phyloP scores from a whole-genome alignment of 1,139 yeast genomes.

The Geotrichum europaeum region DNA sequence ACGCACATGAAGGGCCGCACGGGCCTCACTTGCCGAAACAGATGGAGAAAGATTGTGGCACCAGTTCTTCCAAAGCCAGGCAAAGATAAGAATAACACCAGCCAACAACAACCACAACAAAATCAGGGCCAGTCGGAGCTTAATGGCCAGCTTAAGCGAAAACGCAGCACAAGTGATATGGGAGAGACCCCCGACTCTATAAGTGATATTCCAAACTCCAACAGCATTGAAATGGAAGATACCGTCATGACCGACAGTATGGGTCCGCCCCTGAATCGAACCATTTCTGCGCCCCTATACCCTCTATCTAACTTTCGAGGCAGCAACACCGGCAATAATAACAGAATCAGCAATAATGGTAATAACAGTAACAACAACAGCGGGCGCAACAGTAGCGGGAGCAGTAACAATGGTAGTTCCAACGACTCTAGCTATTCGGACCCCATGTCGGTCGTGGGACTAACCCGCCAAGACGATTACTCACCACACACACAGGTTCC shows the following conservation, averaged over 20 bases:
- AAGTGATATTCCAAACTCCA: background rate
- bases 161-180: conserved; percentile 20
- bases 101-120: conserved; percentile 23
- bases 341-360: conserved; percentile 1
- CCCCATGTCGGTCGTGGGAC: background rate
- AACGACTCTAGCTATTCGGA: background rate
- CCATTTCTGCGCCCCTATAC: background rate
- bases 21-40: conserved; percentile 80
- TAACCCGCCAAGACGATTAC: background rate
- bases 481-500: conserved; percentile 5
- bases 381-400: background rate
- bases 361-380: conserved; percentile 8
- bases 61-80: conserved; percentile 44
- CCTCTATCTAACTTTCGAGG: conserved; percentile 6
- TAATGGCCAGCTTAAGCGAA: conserved; percentile 5
- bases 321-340: conserved; percentile 2
- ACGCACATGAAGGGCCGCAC: conserved; percentile 71
- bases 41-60: conserved; percentile 85
- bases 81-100: conserved; percentile 36
- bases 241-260: conserved; percentile 10
- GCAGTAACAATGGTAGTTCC: background rate
- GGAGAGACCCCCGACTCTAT: background rate
- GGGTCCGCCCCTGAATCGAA: conserved; percentile 1
- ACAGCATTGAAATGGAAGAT: conserved; percentile 4
- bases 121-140: background rate